These are phyloP conservation scores for Lenzites betulinus DNA, from an alignment of 768 basidiomycete genomes.

Conservation along the genomic window DNA sequence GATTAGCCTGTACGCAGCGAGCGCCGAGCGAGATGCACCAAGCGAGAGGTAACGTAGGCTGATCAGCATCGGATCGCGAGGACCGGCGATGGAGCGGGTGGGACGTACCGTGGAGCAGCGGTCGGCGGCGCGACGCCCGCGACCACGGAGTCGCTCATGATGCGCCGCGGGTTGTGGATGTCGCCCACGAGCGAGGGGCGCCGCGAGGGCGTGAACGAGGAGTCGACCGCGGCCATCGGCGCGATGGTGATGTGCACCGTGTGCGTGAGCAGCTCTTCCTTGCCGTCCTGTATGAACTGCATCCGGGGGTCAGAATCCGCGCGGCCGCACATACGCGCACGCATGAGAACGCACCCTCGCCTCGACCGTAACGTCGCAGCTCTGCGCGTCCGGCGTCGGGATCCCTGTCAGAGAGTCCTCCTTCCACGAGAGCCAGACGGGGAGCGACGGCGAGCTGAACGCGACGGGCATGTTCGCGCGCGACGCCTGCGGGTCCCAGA, in stretches of 20 bases:
- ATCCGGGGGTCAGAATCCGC: slow-evolving; percentile 18
- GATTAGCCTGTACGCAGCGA: slow-evolving; percentile 26
- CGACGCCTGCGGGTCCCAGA: slow-evolving; percentile 96
- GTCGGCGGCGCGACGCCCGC: slow-evolving; percentile 33
- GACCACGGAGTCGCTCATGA: slow-evolving; percentile 41
- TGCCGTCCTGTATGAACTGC: slow-evolving; percentile 72
- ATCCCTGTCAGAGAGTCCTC: slow-evolving; percentile 80
- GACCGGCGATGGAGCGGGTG: background rate
- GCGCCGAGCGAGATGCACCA: background rate
- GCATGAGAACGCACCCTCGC: slow-evolving; percentile 57
- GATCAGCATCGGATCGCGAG: background rate
- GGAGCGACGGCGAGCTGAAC: slow-evolving; percentile 80
- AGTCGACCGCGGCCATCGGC: slow-evolving; percentile 56
- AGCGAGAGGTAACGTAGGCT: background rate
- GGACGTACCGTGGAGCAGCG: slow-evolving; percentile 32
- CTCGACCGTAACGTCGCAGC: slow-evolving; percentile 71
- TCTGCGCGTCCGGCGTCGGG: slow-evolving; percentile 75
- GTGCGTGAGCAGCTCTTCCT: slow-evolving; percentile 67
- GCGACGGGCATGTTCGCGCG: slow-evolving; percentile 76
- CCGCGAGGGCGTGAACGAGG: slow-evolving; percentile 44
- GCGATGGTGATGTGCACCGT: slow-evolving; percentile 75
- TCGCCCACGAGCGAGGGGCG: slow-evolving; percentile 52
- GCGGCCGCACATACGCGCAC: slow-evolving; percentile 9
- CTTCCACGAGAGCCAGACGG: slow-evolving; percentile 88
- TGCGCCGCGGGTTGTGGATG: slow-evolving; percentile 42